Conservation (phyloP, 805 yeast genomes). For the Saccharomycopsis fermentans region DNA sequence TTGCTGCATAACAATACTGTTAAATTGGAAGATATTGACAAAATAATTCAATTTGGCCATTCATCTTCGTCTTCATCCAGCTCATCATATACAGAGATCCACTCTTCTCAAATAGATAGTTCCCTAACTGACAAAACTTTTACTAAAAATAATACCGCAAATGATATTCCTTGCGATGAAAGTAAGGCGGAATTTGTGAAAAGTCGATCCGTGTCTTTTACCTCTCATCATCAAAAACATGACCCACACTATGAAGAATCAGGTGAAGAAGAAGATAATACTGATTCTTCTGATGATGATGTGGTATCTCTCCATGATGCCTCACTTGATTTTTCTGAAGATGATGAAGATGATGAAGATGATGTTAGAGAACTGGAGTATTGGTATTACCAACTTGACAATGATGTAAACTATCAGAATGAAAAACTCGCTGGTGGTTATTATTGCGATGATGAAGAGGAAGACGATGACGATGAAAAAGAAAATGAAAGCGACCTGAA, state of each 20-base stretch:
- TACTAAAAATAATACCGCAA: not conserved
- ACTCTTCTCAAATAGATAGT: not conserved
- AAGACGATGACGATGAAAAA: constrained; percentile 8
- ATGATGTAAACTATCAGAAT: not conserved
- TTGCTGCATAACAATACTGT: not conserved
- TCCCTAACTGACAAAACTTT: not conserved
- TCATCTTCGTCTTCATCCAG: not conserved
- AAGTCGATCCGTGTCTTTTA: not conserved
- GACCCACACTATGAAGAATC: not conserved
- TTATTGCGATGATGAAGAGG: not conserved
- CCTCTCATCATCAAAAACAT: not conserved
- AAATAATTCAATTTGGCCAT: not conserved
- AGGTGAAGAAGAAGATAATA: not conserved
- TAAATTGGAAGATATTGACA: not conserved
- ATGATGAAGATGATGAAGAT: not conserved
- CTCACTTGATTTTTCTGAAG: constrained; percentile 1
- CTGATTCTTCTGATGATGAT: not conserved
- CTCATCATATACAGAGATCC: not conserved
- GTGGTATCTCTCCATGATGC: constrained; percentile 1
- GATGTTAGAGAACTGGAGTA: not conserved
- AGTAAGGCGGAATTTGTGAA: not conserved
- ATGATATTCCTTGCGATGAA: not conserved
- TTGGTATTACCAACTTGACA: not conserved
- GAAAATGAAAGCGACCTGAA: constrained; percentile 2
- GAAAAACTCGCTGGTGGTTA: not conserved